Percentiles rank a stretch among this genome's conserved stretches.
Conservation (phyloP, 2,329 filamentous ascomycete genomes). For the Coniella vitis region DNA sequence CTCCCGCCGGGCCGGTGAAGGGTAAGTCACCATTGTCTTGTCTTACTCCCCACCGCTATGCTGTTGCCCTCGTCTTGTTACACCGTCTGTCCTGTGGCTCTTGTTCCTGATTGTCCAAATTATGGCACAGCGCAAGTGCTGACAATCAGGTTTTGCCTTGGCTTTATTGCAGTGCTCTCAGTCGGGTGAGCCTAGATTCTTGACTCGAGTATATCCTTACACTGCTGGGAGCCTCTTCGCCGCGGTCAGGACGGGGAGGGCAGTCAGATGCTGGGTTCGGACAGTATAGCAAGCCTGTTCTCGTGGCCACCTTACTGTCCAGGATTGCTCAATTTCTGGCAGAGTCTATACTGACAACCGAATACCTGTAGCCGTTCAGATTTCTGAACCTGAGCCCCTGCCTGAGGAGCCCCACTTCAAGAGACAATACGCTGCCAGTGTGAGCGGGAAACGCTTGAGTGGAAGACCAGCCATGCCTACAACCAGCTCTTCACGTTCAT, state of each 20-base stretch:
- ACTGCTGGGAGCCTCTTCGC: neutral
- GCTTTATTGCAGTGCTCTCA: conserved; percentile 2
- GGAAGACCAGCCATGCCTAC: conserved; percentile 32
- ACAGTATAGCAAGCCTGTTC: neutral
- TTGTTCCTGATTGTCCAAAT: neutral
- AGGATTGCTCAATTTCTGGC: neutral
- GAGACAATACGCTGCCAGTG: conserved; percentile 38
- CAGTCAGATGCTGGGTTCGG: neutral
- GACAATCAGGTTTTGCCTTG: neutral
- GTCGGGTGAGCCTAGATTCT: neutral
- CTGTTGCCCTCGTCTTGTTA: neutral
- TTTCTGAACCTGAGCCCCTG: conserved; percentile 44
- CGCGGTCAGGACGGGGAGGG: neutral
- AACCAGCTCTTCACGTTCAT: conserved; percentile 37
- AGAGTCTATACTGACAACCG: conserved; percentile 16
- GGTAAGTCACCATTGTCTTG: conserved; percentile 4
- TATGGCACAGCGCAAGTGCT: neutral
- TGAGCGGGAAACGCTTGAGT: conserved; percentile 36
- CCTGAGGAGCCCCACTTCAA: conserved; percentile 32
- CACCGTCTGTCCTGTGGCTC: neutral
- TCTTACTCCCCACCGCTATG: neutral
- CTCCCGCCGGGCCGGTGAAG: conserved; percentile 8
- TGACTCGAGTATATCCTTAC: neutral
- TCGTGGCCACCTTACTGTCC: neutral
- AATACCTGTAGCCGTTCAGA: conserved; percentile 44